Base-by-base conservation (phyloP, 2,329 filamentous ascomycete genomes). In the Xylaria sp. region DNA sequence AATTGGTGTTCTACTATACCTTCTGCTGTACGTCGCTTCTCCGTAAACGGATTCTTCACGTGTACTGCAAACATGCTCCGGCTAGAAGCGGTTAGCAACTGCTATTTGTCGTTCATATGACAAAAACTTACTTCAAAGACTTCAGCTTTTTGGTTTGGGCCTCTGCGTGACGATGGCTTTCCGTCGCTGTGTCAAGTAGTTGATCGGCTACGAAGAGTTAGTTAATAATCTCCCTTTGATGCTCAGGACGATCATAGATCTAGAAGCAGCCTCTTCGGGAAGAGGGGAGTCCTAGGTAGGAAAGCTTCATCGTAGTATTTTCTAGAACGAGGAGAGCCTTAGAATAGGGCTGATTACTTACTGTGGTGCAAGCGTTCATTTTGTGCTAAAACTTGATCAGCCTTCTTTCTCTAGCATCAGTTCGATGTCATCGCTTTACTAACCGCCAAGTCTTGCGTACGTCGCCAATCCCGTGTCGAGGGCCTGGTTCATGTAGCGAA, bases 61-160 rank as follows among this genome's bases (percentile, higher is more conserved):
- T 94, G 91, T 26, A 94, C 88, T 5, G 93, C 92, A 77, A 97
- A 97, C 93, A 97, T 97, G 83, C 91, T 94, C 71, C 92, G 86
- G 80, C 97, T 97, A 53, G 1, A 31, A 2, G 36, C 91, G 86
- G 80, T 97, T 97, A 59, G 62, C 28, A 44, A 44, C 28, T 36
- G 23, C 17, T 28, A 9, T 6, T 2, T 28, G 5, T n/a, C 2
- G 7, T 38, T 28, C 23, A 13, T 33, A 23, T 3, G 13, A 20
- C 20, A 20, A 38, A 9, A 36, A 62, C 69, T 59, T 4, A 66
- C 69, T 71, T 69, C 0, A 71, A 10, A 1, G 49, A 61, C 31
- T 63, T 95, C 44, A 97, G 83, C 77, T 97, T 93, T 57, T 89
- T 88, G 0, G 93, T 91, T 74, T 93, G 92, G 73, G 94, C 93